phyloP scores from a whole-genome alignment of 345 rosid species.

The Turnera subulata region DNA sequence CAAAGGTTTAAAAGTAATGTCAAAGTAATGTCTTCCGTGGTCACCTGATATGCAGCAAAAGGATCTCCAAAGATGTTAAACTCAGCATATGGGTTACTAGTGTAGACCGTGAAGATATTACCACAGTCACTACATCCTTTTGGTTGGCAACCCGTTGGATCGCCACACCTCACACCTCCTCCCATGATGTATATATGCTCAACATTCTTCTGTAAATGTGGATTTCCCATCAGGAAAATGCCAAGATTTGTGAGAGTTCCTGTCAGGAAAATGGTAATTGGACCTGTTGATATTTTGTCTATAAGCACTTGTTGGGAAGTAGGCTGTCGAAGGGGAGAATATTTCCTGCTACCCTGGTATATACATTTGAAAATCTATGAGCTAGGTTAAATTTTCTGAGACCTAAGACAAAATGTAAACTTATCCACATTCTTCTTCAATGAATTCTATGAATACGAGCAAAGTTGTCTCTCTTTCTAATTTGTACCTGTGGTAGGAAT shows the following conservation, averaged over 20 bases:
- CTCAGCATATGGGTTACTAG: conserved; percentile 85
- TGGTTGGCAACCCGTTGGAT: conserved; percentile 61
- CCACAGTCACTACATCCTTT: conserved; percentile 65
- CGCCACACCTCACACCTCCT: conserved; percentile 64
- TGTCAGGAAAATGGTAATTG: conserved; percentile 43
- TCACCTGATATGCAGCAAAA: conserved; percentile 84
- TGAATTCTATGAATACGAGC: not conserved
- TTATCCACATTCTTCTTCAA: no score
- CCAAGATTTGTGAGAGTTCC: conserved; percentile 83
- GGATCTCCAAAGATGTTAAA: conserved; percentile 85
- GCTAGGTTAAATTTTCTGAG: no score
- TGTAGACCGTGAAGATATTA: conserved; percentile 61
- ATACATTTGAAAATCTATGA: not conserved
- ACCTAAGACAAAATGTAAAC: no score
- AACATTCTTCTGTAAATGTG: conserved; percentile 64
- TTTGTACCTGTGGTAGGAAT: conserved; percentile 68
- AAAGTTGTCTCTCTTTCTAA: not conserved
- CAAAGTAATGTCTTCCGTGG: no score
- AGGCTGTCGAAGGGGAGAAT: conserved; percentile 67
- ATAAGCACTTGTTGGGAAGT: conserved; percentile 79
- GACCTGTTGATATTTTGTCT: conserved; percentile 67
- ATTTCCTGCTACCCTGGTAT: conserved; percentile 72
- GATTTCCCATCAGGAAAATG: conserved; percentile 71
- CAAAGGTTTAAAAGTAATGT: no score
- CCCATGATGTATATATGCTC: conserved; percentile 84